Conservation (phyloP, 108 stramenopile genomes). For the Conticribra weissflogii region DNA sequence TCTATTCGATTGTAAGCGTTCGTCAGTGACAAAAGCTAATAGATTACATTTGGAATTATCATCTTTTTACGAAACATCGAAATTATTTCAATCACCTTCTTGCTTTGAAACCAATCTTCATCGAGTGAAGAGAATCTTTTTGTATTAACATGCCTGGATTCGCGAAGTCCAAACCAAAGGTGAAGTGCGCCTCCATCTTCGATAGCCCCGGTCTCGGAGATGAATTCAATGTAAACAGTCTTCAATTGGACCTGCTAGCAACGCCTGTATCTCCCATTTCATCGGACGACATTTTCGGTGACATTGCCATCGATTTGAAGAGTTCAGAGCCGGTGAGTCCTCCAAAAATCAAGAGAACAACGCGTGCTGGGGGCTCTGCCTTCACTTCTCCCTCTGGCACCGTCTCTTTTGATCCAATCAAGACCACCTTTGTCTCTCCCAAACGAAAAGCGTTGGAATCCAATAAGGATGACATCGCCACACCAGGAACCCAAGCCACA, state of each 20-base stretch:
- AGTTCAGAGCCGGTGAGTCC: slow-evolving; percentile 19
- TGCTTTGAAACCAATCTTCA: no score
- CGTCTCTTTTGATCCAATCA: neutral
- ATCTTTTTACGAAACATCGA: no score
- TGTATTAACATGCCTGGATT: neutral
- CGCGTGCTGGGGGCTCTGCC: slow-evolving; percentile 14
- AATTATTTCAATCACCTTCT: no score
- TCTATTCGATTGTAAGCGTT: no score
- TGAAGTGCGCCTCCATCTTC: neutral
- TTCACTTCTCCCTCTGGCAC: neutral
- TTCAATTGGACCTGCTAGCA: neutral
- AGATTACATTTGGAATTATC: no score
- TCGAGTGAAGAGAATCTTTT: no score
- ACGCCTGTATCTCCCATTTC: neutral
- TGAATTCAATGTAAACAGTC: neutral
- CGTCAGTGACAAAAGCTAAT: no score
- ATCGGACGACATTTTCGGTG: neutral
- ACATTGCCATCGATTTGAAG: slow-evolving; percentile 9
- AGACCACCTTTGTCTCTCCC: neutral
- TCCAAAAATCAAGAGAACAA: slow-evolving; percentile 24
- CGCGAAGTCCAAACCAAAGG: neutral
- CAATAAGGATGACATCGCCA: neutral
- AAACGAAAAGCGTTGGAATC: neutral
- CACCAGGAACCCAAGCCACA: slow-evolving; percentile 6
- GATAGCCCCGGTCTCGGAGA: neutral